phyloP scores from a whole-genome alignment of 75 land plant species.

The Selaginella moellendorffii region DNA sequence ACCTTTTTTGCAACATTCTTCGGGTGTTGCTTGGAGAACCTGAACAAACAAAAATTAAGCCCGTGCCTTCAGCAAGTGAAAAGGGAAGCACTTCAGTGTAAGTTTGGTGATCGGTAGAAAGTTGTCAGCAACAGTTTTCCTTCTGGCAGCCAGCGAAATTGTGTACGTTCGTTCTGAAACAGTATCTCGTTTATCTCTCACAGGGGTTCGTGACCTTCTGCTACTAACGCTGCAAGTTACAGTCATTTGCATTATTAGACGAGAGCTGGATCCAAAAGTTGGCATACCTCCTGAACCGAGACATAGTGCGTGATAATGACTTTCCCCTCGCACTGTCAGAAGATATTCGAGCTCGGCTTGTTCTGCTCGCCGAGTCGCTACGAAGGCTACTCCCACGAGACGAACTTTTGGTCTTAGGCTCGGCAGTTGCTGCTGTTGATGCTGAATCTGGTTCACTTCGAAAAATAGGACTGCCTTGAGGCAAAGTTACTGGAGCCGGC shows the following conservation, averaged over 20 bases:
- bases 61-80: too few species aligned
- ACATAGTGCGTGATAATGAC: background rate
- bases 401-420: background rate
- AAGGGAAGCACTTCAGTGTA: constrained; percentile 21
- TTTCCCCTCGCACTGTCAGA: background rate
- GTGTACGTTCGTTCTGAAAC: constrained; percentile 6
- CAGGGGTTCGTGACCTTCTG: constrained; percentile 6
- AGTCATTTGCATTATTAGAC: too few species aligned
- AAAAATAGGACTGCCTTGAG: background rate
- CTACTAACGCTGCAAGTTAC: background rate
- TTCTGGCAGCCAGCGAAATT: constrained; percentile 1
- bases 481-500: background rate
- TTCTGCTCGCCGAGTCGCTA: background rate
- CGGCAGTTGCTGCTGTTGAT: background rate
- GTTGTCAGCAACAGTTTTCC: constrained; percentile 15
- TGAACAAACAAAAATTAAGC: constrained; percentile 1
- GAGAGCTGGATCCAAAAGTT: background rate
- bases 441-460: too few species aligned
- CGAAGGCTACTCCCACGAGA: background rate
- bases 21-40: constrained; percentile 9
- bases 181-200: constrained; percentile 6
- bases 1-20: constrained; percentile 22
- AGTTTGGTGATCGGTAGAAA: constrained; percentile 22
- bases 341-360: background rate
- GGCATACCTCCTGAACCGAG: background rate